Evolutionary conservation across 2,329 filamentous ascomycete genomes (phyloP), one percentile per base, ranked within the genome.

Genomic region (Fusarium sp.): DNA sequence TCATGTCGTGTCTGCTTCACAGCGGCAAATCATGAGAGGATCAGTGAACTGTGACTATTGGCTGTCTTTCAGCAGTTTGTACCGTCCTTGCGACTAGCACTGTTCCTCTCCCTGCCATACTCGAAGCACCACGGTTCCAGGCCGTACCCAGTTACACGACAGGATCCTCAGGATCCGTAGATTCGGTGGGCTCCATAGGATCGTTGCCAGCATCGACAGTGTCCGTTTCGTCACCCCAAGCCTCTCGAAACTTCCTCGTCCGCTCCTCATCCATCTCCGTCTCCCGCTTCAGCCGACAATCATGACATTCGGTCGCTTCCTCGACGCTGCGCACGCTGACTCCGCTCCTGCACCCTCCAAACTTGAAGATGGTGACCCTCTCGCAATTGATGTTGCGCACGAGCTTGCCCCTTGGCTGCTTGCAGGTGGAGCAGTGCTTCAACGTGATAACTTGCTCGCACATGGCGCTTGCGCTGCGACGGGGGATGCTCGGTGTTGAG

Each of bases 331-430:
- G 41, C 0, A 32, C 21, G 15, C n/a, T 29, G 15, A 59, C 23
- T 1, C 47, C 54, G 0, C 14, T 27, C 1, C 9, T 2, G 5
- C 56, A 59, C 8, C 13, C 17, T 0, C 56, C 54, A 5, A 59
- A 31, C 7, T 59, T 59, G 15, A 25, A 47, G 25, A 43, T 14
- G 13, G 17, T 35, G 27, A 35, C 41, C 4, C 42, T 37, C 1
- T 47, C 31, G 32, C 56, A 59, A 47, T 43, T 53, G 47, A 43
- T 23, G 25, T 59, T 58, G 4, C 8, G 21, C 3, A 59, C 9
- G 9, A 57, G 27, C 3, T 32, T n/a, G 6, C 23, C 9, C 6
- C 32, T 45, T 1, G 27, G 5, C 5, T 38, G 32, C 4, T 8
- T 21, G 27, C 56, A 59, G 3, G 7, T 1, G 4, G 35, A 27